Base-by-base conservation (phyloP, 192 early-diverging fungal genomes). In the Phlyctochytrium planicorne region DNA sequence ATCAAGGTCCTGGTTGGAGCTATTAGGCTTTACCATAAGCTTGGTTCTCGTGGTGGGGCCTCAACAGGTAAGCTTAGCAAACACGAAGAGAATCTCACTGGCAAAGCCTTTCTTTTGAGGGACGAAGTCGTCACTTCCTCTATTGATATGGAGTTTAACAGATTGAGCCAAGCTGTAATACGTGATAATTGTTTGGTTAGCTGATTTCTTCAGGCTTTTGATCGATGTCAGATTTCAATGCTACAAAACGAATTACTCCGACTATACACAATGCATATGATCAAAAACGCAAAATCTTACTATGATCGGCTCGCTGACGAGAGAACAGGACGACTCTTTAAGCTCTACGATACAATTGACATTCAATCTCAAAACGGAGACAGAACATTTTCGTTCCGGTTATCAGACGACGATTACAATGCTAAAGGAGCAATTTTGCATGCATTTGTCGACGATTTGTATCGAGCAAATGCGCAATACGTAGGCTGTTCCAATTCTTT, bases 261-360 rank as follows among this genome's bases (percentile, higher is more conserved):
- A 2, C 60, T 76, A 34, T 78, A 70, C 50, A 85, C 84, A 1
- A 61, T 66, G 2, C 47, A 74, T 33, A 17, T 80, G 1, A 27
- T 83, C 14, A 29, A 52, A 20, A 67, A 72, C 32, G 78, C 80
- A 0, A 69, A 72, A 61, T 55, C 35, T 2, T 77, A 75, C 61
- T 72, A 68, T 55, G 77, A 71, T 25, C 71, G 66, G n/a, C 68
- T 85, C 20, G 31, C 74, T 2, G 84, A 85, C 60, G 84, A 85
- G 56, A 61, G 81, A 14, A 80, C 60, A 10, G 84, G 84, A 2
- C 69, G 78, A 25, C 65, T 83, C 50, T 85, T 85, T 60, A 77
- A 77, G 57, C 52, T 67, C 0, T 76, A 81, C 35, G 84, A 80
- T 1, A 62, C 32, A 31, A 59, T 79, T 30, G 77, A 77, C 24